These are phyloP conservation scores for Sporothrix schenckii DNA, from an alignment of 2,329 filamentous ascomycete genomes.

Conservation along the genomic window DNA sequence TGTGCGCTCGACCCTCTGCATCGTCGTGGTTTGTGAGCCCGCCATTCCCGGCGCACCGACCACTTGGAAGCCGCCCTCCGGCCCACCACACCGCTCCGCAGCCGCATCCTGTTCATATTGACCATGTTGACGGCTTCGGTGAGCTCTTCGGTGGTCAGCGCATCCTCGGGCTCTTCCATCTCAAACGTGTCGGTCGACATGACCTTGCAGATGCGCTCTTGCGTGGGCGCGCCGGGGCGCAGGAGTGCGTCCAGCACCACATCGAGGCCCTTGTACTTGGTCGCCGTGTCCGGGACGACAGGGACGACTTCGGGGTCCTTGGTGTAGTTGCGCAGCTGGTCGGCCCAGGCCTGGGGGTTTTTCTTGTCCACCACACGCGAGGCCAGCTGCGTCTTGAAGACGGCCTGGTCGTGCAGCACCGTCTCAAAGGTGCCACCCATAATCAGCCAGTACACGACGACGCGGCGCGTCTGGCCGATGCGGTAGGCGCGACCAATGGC, in stretches of 20 bases:
- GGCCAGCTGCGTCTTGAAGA: constrained; percentile 83
- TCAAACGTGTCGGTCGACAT: constrained; percentile 73
- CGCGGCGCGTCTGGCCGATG: constrained; percentile 76
- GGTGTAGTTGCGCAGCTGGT: constrained; percentile 61
- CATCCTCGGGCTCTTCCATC: constrained; percentile 64
- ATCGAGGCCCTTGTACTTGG: constrained; percentile 64
- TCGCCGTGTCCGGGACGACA: constrained; percentile 54
- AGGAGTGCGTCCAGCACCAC: constrained; percentile 58
- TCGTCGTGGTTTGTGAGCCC: background rate
- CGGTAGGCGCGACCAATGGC: constrained; percentile 85
- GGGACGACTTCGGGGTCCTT: constrained; percentile 57
- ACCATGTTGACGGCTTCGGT: constrained; percentile 54
- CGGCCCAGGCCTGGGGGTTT: constrained; percentile 69
- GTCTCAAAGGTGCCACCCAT: constrained; percentile 79
- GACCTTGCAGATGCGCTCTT: constrained; percentile 56
- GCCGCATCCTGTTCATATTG: constrained; percentile 27
- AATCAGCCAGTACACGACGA: constrained; percentile 83
- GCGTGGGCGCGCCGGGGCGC: constrained; percentile 41
- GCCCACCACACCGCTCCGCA: background rate
- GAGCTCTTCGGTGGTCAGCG: constrained; percentile 63
- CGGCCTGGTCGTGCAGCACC: constrained; percentile 68
- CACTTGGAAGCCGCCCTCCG: background rate
- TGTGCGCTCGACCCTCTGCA: background rate
- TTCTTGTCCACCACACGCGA: constrained; percentile 82
- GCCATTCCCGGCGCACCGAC: background rate